Evolutionary conservation across 495 filamentous ascomycete genomes (phyloP), one percentile per base, ranked within the genome.

Genomic region (Penicillium samsonianum): DNA sequence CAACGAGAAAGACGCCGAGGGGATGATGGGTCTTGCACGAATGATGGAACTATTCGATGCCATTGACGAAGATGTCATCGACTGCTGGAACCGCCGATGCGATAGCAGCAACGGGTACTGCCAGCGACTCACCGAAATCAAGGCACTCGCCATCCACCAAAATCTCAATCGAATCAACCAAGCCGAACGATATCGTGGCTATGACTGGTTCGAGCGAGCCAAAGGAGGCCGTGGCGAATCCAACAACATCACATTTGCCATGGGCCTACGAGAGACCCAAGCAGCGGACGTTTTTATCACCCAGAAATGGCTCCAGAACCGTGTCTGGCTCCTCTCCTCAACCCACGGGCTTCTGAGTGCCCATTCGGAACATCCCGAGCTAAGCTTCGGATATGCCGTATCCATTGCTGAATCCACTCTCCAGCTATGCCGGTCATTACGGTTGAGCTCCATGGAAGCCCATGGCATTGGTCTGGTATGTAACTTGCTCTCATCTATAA

Each of bases 251-350:
- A 57, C 73, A 2, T 65, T 69, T 2, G 63, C 75, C 16, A 69
- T 86, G 23, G 68, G 80, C 33, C 61, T 90, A 41, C 78, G 86
- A 35, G 85, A 92, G 53, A 82, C 77, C 9, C 87, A 91, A 69
- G 81, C 85, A 22, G 78, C 84, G 17, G 90, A 95, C 63, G 73
- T 91, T 9, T 78, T 84, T 9, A 77, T 84, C 8, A 90, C 87
- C 33, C 89, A 92, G 69, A 84, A 90, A 65, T 95, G 90, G 90
- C 80, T 93, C n/a, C 86, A 89, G 60, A 89, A 88, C 25, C 86
- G 87, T 64, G 80, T 89, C 2, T 94, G 90, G 90, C 86, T 91
- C 56, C 67, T 93, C 11, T 82, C 74, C 25, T 73, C 75, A 25
- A 72, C 77, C 11, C 83, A 86, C 48, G 81, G 82, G 9, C 75